Conservation (phyloP, 2,329 filamentous ascomycete genomes). For the Emmonsiellopsis sp. region DNA sequence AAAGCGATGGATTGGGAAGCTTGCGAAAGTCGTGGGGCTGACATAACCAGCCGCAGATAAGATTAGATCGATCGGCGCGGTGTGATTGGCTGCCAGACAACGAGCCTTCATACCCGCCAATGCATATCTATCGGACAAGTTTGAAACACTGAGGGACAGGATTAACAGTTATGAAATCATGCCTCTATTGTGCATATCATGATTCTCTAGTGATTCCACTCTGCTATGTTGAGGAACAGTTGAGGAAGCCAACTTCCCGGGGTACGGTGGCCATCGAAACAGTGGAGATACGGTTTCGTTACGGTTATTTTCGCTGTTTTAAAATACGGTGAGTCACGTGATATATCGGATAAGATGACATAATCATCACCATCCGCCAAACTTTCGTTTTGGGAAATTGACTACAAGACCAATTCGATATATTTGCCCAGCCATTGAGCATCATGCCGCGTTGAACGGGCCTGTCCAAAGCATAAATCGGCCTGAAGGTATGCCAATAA, state of each 20-base stretch:
- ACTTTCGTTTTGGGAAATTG: not conserved
- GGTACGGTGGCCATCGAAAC: too few relatives aligned
- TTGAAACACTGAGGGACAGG: too few relatives aligned
- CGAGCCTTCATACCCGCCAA: too few relatives aligned
- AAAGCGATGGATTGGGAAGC: not conserved
- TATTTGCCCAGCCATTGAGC: conserved; percentile 12
- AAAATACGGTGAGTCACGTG: too few relatives aligned
- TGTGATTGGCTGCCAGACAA: not conserved
- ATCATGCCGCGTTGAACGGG: not conserved
- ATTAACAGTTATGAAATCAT: too few relatives aligned
- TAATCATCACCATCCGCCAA: not conserved
- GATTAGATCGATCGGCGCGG: conserved; percentile 26
- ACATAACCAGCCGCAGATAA: conserved; percentile 21
- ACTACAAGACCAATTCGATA: not conserved
- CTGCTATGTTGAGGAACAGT: too few relatives aligned
- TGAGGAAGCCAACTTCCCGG: too few relatives aligned
- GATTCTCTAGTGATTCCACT: too few relatives aligned
- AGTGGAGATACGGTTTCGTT: too few relatives aligned
- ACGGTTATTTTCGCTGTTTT: too few relatives aligned
- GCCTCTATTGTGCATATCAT: too few relatives aligned
- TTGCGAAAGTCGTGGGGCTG: conserved; percentile 8
- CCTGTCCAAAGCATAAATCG: conserved; percentile 4
- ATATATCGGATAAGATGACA: not conserved
- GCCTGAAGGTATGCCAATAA: not conserved
- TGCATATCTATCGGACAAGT: too few relatives aligned